Conservation (phyloP, 768 basidiomycete species). For the Macrolepiota fuliginosa region DNA sequence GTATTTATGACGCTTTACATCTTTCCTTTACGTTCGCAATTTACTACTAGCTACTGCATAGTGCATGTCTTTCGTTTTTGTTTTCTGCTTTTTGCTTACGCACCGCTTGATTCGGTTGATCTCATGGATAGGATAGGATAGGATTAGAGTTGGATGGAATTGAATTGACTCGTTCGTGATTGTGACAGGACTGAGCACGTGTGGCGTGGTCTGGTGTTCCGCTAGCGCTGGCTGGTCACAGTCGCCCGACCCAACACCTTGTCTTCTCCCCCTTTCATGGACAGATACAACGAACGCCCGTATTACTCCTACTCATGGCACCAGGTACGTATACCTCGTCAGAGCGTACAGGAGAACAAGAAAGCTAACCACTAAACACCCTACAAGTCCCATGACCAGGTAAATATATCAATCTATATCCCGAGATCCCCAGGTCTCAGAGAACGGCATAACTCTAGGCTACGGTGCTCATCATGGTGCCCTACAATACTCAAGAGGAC, state of each 20-base stretch:
- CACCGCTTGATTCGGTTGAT: not conserved
- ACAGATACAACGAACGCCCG: constrained; percentile 35
- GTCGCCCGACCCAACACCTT: constrained; percentile 7
- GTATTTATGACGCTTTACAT: constrained; percentile 7
- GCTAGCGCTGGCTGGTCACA: constrained; percentile 17
- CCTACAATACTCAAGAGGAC: constrained; percentile 66
- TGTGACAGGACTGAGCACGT: constrained; percentile 3
- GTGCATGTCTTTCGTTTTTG: constrained; percentile 6
- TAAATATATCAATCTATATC: constrained; percentile 23
- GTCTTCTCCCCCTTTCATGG: constrained; percentile 28
- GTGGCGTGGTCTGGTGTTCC: constrained; percentile 12
- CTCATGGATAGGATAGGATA: not conserved
- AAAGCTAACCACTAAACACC: not conserved
- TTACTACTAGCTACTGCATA: not conserved
- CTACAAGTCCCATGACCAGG: constrained; percentile 84
- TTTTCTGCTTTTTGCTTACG: not conserved
- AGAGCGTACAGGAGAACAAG: constrained; percentile 18
- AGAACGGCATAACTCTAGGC: constrained; percentile 43
- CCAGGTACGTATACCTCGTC: constrained; percentile 50
- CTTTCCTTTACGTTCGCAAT: not conserved
- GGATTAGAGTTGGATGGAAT: not conserved
- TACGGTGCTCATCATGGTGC: constrained; percentile 72
- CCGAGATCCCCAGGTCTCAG: constrained; percentile 15
- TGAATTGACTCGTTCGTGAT: not conserved
- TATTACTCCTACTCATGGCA: constrained; percentile 78